These are phyloP conservation scores for Arthrobotrys sphaeroides DNA, from an alignment of 2,329 filamentous ascomycete species.

Conservation along the genomic window DNA sequence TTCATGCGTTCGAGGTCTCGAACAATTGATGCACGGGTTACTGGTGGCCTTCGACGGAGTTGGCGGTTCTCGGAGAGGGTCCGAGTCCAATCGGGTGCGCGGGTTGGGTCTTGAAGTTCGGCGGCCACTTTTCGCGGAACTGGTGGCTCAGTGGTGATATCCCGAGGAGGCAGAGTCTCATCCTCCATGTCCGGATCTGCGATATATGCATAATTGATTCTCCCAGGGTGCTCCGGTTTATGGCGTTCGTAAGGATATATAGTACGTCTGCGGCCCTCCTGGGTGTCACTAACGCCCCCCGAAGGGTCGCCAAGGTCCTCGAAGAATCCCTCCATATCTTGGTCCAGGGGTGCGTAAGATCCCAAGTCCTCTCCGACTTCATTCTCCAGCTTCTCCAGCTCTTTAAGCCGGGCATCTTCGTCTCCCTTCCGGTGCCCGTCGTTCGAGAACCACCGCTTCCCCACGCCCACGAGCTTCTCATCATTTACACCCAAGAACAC, in stretches of 20 bases:
- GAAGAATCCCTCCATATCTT: not conserved
- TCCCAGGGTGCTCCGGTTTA: not conserved
- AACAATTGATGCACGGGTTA: conserved; percentile 1
- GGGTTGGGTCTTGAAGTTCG: not conserved
- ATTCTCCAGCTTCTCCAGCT: not conserved
- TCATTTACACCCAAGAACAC: conserved; percentile 1
- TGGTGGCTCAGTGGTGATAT: not conserved
- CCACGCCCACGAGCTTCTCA: not conserved
- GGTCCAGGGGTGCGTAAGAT: not conserved
- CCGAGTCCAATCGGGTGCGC: conserved; percentile 4
- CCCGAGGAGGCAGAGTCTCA: not conserved
- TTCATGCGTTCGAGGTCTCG: conserved; percentile 30
- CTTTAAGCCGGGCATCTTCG: not conserved
- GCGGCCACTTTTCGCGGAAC: not conserved
- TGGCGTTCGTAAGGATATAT: not conserved
- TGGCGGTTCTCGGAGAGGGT: not conserved
- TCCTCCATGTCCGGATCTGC: not conserved
- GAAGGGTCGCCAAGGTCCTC: conserved; percentile 7
- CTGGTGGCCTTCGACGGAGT: not conserved
- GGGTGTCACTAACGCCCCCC: not conserved
- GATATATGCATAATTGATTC: conserved; percentile 1
- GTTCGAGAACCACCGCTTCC: not conserved
- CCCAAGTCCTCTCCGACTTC: not conserved
- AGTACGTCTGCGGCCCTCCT: not conserved
- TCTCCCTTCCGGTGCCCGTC: not conserved